phyloP scores from a whole-genome alignment of 352 stramenopile species.

The Phytopythium ostracodes region DNA sequence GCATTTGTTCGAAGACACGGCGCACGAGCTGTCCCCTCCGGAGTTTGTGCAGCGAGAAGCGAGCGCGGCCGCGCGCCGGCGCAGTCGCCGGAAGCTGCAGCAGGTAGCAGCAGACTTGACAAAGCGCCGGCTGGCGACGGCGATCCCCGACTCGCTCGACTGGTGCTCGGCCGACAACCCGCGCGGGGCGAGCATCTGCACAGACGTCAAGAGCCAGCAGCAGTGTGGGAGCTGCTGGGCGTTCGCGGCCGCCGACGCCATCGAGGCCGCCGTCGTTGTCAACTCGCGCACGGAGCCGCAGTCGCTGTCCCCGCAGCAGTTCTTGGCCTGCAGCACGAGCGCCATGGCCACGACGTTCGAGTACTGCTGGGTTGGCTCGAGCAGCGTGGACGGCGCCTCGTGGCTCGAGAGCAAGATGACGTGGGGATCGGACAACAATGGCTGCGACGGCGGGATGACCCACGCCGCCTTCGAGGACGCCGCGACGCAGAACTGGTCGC shows the following conservation, averaged over 20 bases:
- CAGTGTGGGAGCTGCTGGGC: conserved; percentile 81
- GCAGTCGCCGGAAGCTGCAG: conserved; percentile 5
- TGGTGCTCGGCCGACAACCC: conserved; percentile 78
- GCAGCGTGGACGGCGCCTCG: conserved; percentile 37
- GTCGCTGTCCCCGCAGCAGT: conserved; percentile 75
- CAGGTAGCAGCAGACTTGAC: not conserved
- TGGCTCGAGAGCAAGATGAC: conserved; percentile 69
- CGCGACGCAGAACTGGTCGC: conserved; percentile 37
- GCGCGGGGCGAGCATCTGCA: conserved; percentile 59
- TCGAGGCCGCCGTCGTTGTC: conserved; percentile 68
- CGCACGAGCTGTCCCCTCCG: conserved; percentile 26
- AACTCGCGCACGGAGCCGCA: conserved; percentile 32
- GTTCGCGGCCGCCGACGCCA: conserved; percentile 71
- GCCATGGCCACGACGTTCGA: conserved; percentile 66
- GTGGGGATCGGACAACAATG: conserved; percentile 69
- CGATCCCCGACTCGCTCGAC: conserved; percentile 41
- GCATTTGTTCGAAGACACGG: conserved; percentile 55
- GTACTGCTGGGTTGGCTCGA: conserved; percentile 66
- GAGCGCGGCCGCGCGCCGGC: conserved; percentile 32
- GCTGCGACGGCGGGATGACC: conserved; percentile 71
- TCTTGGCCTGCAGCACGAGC: conserved; percentile 70
- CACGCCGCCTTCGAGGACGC: conserved; percentile 68
- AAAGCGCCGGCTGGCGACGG: conserved; percentile 16
- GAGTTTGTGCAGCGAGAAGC: conserved; percentile 64
- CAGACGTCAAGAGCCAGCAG: conserved; percentile 74